Evolutionary conservation across 768 basidiomycete genomes (phyloP).

Genomic region (Amanita rimosa): DNA sequence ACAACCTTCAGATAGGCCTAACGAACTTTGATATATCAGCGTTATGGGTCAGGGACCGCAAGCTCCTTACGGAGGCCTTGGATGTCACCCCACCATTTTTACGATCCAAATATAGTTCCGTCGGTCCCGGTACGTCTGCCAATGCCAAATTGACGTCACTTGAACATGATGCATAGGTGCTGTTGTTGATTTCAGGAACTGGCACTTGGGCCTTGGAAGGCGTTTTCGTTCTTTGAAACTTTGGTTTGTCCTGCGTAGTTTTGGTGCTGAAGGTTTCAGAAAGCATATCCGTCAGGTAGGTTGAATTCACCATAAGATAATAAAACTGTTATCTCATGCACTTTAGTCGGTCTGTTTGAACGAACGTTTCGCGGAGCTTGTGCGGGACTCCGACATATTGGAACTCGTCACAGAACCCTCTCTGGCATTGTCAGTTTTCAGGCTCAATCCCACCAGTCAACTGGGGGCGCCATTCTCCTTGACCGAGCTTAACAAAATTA

Average conservation of each 20-base stretch:
- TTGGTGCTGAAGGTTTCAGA: conserved; percentile 71
- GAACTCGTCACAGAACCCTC: conserved; percentile 59
- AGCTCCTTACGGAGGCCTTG: conserved; percentile 63
- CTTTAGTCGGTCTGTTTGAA: conserved; percentile 53
- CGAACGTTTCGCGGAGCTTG: conserved; percentile 42
- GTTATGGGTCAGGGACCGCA: conserved; percentile 71
- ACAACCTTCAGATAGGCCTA: conserved; percentile 60
- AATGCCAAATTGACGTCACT: background rate
- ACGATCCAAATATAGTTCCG: conserved; percentile 67
- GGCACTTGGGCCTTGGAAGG: conserved; percentile 77
- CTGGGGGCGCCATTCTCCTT: conserved; percentile 11
- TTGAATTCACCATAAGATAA: background rate
- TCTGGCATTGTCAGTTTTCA: conserved; percentile 69
- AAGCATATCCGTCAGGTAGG: conserved; percentile 58
- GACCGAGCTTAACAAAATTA: conserved; percentile 50
- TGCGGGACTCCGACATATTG: conserved; percentile 41
- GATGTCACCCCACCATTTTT: conserved; percentile 83
- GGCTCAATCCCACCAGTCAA: conserved; percentile 30
- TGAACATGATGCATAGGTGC: conserved; percentile 29
- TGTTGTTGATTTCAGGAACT: conserved; percentile 83
- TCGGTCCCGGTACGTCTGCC: conserved; percentile 27
- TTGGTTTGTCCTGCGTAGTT: conserved; percentile 87
- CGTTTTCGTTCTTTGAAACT: conserved; percentile 85
- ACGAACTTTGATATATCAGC: conserved; percentile 80
- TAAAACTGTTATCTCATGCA: background rate